phyloP scores from a whole-genome alignment of 345 rosid genomes.

The Crucihimalaya himalaica region DNA sequence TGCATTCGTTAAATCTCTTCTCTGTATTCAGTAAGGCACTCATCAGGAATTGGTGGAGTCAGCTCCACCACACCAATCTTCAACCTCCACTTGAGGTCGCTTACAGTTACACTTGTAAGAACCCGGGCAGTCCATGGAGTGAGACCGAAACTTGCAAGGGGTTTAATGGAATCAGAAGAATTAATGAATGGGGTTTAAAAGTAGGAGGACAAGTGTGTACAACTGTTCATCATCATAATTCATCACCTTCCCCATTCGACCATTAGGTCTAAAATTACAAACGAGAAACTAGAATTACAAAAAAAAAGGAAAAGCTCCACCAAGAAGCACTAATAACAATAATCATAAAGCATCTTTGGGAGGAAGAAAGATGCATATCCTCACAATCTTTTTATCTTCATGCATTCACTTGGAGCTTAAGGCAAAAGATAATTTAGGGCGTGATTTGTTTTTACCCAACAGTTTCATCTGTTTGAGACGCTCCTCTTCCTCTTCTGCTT shows the following conservation, averaged over 20 bases:
- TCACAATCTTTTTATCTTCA: not conserved
- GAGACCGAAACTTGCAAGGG: no score
- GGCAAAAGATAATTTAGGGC: slow-evolving; percentile 92
- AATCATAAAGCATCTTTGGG: slow-evolving; percentile 3
- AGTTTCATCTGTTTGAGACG: slow-evolving; percentile 85
- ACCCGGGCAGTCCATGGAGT: no score
- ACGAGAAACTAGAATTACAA: not conserved
- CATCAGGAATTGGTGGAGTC: slow-evolving; percentile 80
- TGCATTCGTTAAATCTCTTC: slow-evolving; percentile 97
- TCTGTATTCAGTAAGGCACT: slow-evolving; percentile 82
- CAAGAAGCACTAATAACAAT: not conserved
- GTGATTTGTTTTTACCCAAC: slow-evolving; percentile 92
- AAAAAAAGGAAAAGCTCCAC: not conserved
- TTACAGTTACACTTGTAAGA: no score
- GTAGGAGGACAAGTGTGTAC: not conserved
- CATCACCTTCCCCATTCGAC: not conserved
- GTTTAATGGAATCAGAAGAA: no score
- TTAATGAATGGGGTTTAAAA: no score
- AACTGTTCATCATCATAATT: no score
- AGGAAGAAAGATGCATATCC: slow-evolving; percentile 2
- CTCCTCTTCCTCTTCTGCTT: slow-evolving; percentile 91
- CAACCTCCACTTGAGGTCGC: slow-evolving; percentile 65
- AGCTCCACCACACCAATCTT: slow-evolving; percentile 96
- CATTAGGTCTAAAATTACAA: slow-evolving; percentile 25
- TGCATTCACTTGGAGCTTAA: slow-evolving; percentile 70